phyloP scores from a whole-genome alignment of 2,329 filamentous ascomycete genomes.

The Pseudogymnoascus sp. region DNA sequence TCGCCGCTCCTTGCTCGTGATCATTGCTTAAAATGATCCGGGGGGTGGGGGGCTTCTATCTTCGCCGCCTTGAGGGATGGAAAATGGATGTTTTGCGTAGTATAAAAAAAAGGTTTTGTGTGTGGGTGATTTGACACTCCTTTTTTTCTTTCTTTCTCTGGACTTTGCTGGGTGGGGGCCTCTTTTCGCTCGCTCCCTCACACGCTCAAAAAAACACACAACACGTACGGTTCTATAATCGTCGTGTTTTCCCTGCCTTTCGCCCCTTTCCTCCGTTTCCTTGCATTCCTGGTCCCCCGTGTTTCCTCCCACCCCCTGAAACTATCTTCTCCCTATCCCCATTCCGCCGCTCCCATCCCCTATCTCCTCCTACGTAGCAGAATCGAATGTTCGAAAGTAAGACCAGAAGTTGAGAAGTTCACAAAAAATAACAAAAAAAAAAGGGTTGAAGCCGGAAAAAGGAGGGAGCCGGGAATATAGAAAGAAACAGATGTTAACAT shows the following conservation, averaged over 20 bases:
- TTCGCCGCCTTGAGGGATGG: conserved; percentile 5
- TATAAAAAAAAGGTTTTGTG: not conserved
- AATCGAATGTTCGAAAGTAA: conserved; percentile 6
- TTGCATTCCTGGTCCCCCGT: not conserved
- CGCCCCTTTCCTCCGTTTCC: not conserved
- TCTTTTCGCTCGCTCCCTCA: not conserved
- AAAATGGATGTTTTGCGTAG: conserved; percentile 9
- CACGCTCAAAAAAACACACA: not conserved
- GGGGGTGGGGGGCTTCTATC: conserved; percentile 4
- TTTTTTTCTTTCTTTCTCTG: not conserved
- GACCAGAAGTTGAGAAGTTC: not conserved
- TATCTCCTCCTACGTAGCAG: not conserved
- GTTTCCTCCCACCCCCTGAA: not conserved
- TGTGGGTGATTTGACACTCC: conserved; percentile 5
- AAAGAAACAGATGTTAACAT: not conserved
- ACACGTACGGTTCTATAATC: conserved; percentile 9
- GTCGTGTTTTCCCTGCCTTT: not conserved
- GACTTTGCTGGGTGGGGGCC: not conserved
- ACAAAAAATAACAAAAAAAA: not conserved
- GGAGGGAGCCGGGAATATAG: not conserved
- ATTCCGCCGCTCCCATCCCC: not conserved
- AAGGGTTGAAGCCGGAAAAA: not conserved
- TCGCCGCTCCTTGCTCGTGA: not conserved
- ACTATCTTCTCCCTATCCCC: not conserved
- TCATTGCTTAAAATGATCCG: not conserved